Evolutionary conservation across 2,329 filamentous ascomycete species (phyloP), one percentile per base, ranked within the genome.

Genomic region (Tolypocladium guangdongense): DNA sequence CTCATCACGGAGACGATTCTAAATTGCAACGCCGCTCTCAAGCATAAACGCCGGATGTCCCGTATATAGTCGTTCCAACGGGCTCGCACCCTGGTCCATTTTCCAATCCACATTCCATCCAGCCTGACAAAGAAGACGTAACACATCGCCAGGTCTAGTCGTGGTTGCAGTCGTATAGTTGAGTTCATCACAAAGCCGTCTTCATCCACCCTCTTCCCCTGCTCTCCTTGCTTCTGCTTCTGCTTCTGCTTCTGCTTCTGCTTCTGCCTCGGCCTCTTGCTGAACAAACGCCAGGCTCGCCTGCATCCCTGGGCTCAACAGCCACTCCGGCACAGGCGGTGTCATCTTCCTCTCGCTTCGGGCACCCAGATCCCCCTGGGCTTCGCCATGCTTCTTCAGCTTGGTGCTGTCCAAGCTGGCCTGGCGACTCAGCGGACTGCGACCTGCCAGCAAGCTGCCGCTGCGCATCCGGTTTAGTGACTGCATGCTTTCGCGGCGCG

Each of bases 271-370:
- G 10, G 27, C 38, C 16, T 37, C 36, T 14, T 41, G 30, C 33
- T 38, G 27, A 8, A 49, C 27, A 49, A 51, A 49, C 2, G 53
- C 51, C 16, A 55, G 66, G 61, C 75, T 81, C 30, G 71, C 72
- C 54, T 74, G 71, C 50, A 73, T 66, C n/a, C 78, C 77, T 0
- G 77, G 75, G 54, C 73, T 76, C 53, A 84, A 64, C 37, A 83
- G 75, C 75, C 80, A 84, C 7, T 82, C 79, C 0, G 81, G 81
- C 41, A 84, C 81, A 1, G 80, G 80, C 12, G 81, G 79, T 11
- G 79, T 82, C 69, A 83, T 73, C 39, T 72, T 73, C 48, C 74
- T 68, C 60, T 77, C 75, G 24, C 24, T 24, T 10, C 14, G 45
- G 16, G 49, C 45, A 7, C 37, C 45, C 20, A 30, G 49, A 24